Evolutionary conservation across 2,329 filamentous ascomycete species (phyloP).

Genomic region (Microsporum audouinii): DNA sequence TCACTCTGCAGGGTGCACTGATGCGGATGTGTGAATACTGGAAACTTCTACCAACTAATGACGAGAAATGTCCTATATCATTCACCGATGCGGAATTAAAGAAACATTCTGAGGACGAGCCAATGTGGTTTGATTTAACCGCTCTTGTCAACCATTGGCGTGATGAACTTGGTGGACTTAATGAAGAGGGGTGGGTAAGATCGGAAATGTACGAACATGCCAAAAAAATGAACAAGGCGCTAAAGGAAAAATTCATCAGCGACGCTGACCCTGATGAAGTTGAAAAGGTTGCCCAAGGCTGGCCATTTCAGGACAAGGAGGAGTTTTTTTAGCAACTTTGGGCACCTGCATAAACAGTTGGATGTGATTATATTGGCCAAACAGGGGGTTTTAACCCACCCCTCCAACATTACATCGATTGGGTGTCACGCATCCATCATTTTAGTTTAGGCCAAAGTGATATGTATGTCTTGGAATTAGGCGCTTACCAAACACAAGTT

Average conservation of each 20-base stretch:
- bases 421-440: too few relatives aligned
- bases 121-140: conserved; percentile 9
- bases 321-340: background rate
- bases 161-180: conserved; percentile 8
- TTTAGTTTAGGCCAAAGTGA: too few relatives aligned
- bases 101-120: conserved; percentile 9
- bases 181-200: conserved; percentile 13
- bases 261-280: conserved; percentile 9
- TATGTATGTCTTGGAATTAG: too few relatives aligned
- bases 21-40: conserved; percentile 10
- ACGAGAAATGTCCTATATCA: conserved; percentile 8
- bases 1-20: conserved; percentile 8
- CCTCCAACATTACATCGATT: too few relatives aligned
- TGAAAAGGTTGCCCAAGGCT: conserved; percentile 7
- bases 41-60: conserved; percentile 4
- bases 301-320: conserved; percentile 13
- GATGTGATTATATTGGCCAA: too few relatives aligned
- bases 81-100: conserved; percentile 9
- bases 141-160: conserved; percentile 11
- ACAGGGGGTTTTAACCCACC: too few relatives aligned
- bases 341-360: too few relatives aligned
- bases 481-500: too few relatives aligned
- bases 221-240: conserved; percentile 6
- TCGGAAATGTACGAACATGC: conserved; percentile 8
- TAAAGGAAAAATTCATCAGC: conserved; percentile 3